Conservation (phyloP, 1,284 basidiomycete genomes). For the Schizophyllum amplum region DNA sequence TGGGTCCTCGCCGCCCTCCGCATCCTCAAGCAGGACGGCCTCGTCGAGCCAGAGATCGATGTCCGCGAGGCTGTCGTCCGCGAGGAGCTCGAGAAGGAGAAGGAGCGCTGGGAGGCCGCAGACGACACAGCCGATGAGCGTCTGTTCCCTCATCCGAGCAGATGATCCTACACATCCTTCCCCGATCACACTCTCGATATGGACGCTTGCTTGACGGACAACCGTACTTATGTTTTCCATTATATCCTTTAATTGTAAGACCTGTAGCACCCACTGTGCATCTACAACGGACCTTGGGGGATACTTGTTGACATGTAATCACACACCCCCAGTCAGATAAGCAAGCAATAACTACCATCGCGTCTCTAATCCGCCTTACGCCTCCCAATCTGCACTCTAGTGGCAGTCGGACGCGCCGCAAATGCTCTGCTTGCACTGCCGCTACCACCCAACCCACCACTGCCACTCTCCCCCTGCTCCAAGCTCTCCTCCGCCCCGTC, state of each 20-base stretch:
- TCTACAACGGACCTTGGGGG: too few relatives aligned
- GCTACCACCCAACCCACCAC: conserved; percentile 37
- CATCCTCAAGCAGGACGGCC: conserved; percentile 13
- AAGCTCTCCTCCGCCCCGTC: conserved; percentile 2
- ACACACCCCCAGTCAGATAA: too few relatives aligned
- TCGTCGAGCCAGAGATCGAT: conserved; percentile 1
- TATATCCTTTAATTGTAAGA: background rate
- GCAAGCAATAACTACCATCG: background rate
- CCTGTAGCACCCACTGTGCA: background rate
- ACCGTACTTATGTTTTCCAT: background rate
- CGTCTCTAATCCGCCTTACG: background rate
- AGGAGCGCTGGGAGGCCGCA: conserved; percentile 6
- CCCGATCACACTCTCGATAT: conserved; percentile 12
- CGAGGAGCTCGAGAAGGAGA: conserved; percentile 5
- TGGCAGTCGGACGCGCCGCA: conserved; percentile 1
- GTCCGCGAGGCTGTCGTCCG: conserved; percentile 1
- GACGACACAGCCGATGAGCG: conserved; percentile 6
- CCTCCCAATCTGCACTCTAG: background rate
- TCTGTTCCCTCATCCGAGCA: background rate
- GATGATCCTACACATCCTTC: conserved; percentile 1
- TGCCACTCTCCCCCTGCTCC: conserved; percentile 12
- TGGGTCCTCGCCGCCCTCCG: conserved; percentile 20
- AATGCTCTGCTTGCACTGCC: conserved; percentile 44
- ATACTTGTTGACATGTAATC: too few relatives aligned
- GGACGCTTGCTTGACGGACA: background rate